Percentiles rank a stretch among this genome's conserved stretches.
Evolutionary conservation across 106 monocot species (phyloP).

Genomic region (Chionographis japonica): DNA sequence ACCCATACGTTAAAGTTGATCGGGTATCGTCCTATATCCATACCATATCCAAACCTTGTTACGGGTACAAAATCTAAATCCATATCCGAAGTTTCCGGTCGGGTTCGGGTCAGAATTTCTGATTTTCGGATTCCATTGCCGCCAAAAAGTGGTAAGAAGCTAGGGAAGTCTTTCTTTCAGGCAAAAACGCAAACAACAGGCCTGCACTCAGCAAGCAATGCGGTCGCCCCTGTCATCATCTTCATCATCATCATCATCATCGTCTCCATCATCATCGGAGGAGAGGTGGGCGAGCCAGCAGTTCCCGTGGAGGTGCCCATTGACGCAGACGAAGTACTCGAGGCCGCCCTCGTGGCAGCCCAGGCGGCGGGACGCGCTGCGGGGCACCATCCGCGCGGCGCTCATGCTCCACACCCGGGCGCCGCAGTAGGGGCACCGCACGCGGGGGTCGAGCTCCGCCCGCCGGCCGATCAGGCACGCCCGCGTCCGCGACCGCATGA

Average conservation of each 20-base stretch:
- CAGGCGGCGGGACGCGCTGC: constrained; percentile 47
- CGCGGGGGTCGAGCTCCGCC: constrained; percentile 39
- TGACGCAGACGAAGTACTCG: constrained; percentile 80
- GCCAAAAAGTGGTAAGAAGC: too few relatives aligned
- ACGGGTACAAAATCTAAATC: too few relatives aligned
- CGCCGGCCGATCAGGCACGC: constrained; percentile 40
- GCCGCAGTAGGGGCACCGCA: constrained; percentile 71
- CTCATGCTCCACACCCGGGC: constrained; percentile 85
- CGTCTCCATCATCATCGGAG: constrained; percentile 17
- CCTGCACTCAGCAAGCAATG: constrained; percentile 1
- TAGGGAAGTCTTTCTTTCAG: too few relatives aligned
- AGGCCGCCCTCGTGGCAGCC: constrained; percentile 35
- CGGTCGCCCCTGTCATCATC: not conserved
- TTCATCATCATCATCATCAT: not conserved
- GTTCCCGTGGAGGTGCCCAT: constrained; percentile 69
- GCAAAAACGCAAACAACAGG: too few relatives aligned
- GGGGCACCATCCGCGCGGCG: constrained; percentile 47
- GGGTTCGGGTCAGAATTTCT: too few relatives aligned
- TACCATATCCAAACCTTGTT: too few relatives aligned
- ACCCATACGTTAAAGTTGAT: too few relatives aligned
- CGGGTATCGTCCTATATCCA: too few relatives aligned
- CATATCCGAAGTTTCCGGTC: too few relatives aligned
- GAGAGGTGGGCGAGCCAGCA: constrained; percentile 80
- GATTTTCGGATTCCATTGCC: too few relatives aligned
- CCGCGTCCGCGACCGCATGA: constrained; percentile 55